phyloP scores from a whole-genome alignment of 768 basidiomycete species.

The Phanerochaete carnosa region DNA sequence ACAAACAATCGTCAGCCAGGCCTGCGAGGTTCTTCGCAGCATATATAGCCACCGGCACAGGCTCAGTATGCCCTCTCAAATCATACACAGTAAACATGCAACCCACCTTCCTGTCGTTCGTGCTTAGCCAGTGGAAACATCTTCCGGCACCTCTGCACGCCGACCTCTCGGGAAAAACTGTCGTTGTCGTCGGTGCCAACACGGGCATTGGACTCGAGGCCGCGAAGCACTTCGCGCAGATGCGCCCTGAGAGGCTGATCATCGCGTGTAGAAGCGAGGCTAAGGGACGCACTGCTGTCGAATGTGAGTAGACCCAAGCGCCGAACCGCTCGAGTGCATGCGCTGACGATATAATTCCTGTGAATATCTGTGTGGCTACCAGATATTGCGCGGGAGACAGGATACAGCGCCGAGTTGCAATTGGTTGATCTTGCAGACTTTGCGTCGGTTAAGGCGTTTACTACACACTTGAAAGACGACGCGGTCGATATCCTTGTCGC shows the following conservation, averaged over 20 bases:
- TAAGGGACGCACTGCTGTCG: conserved; percentile 34
- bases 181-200: conserved; percentile 52
- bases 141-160: conserved; percentile 15
- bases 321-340: not conserved
- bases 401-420: conserved; percentile 15
- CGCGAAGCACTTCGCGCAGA: conserved; percentile 40
- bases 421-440: conserved; percentile 24
- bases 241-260: conserved; percentile 39
- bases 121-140: not conserved
- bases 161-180: conserved; percentile 42
- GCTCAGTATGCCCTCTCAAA: not conserved
- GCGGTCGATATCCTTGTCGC: conserved; percentile 23
- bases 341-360: no score
- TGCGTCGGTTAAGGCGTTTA: conserved; percentile 23
- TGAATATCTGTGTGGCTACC: not conserved
- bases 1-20: no score
- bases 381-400: conserved; percentile 16
- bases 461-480: conserved; percentile 15
- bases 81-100: not conserved
- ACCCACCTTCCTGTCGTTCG: not conserved
- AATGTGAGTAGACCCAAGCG: conserved; percentile 26
- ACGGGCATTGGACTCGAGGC: conserved; percentile 48
- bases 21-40: not conserved
- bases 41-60: not conserved
- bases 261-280: conserved; percentile 34